Evolutionary conservation across 352 stramenopile species (phyloP).

Genomic region (Elongisporangium anandrum): DNA sequence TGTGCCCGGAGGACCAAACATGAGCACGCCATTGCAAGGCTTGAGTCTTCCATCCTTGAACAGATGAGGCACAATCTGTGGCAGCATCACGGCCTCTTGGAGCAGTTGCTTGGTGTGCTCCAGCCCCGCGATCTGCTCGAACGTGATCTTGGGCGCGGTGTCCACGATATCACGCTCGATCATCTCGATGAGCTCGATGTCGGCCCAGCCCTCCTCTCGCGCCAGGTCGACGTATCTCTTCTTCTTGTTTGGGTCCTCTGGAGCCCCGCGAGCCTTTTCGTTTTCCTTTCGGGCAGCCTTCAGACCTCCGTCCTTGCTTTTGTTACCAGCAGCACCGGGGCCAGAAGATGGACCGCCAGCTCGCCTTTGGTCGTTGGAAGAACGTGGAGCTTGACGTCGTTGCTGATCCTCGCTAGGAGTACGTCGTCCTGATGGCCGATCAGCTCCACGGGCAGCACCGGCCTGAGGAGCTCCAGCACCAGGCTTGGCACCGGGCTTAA

Average conservation of each 20-base stretch:
- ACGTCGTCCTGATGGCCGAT: constrained; percentile 34
- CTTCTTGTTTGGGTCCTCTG: constrained; percentile 14
- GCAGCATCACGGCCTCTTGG: constrained; percentile 83
- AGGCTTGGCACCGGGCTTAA: constrained; percentile 22
- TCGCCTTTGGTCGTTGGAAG: constrained; percentile 16
- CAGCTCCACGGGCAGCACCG: constrained; percentile 7
- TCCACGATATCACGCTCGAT: constrained; percentile 88
- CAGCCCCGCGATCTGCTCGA: constrained; percentile 73
- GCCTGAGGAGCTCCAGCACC: constrained; percentile 7
- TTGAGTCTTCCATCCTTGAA: constrained; percentile 80
- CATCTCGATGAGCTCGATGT: constrained; percentile 81
- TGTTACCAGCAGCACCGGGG: constrained; percentile 21
- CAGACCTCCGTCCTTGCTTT: constrained; percentile 29
- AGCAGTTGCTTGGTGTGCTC: constrained; percentile 81
- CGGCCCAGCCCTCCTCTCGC: constrained; percentile 62
- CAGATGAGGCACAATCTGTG: constrained; percentile 79
- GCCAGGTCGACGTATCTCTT: constrained; percentile 78
- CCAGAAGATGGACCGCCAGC: constrained; percentile 11
- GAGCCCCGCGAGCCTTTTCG: constrained; percentile 13
- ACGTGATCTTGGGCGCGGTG: constrained; percentile 59
- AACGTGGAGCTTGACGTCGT: constrained; percentile 26
- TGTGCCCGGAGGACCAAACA: constrained; percentile 87
- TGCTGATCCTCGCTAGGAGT: constrained; percentile 58
- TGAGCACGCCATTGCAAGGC: constrained; percentile 77
- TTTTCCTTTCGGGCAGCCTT: constrained; percentile 40